Percentiles rank a stretch among this genome's conserved stretches.
Conservation (phyloP, 176 grass and related monocot species). For the Tillandsia fasciculata region DNA sequence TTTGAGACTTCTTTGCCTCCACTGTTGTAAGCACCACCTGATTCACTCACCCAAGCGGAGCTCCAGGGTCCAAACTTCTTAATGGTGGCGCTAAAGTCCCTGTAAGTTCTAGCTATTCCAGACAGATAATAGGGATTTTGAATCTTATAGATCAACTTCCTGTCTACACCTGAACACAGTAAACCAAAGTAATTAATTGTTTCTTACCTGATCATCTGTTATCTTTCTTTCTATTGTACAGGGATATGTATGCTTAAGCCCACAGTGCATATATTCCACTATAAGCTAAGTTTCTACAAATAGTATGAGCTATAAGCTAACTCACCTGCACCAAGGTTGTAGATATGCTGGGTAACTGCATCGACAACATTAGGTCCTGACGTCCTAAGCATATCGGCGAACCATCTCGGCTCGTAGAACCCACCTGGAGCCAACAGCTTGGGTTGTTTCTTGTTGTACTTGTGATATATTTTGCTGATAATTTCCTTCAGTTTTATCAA, state of each 20-base stretch:
- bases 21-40: conserved; percentile 55
- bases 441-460: conserved; percentile 1
- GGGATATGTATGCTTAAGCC: too few relatives aligned
- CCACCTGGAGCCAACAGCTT: conserved; percentile 42
- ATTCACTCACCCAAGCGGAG: conserved; percentile 47
- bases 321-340: conserved; percentile 53
- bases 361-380: conserved; percentile 43
- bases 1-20: conserved; percentile 44
- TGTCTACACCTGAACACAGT: conserved; percentile 33
- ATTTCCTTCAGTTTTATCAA: conserved; percentile 22
- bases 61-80: conserved; percentile 40
- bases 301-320: too few relatives aligned
- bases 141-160: conserved; percentile 25
- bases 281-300: too few relatives aligned
- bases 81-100: conserved; percentile 21
- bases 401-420: conserved; percentile 47
- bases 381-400: conserved; percentile 36
- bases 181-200: not conserved
- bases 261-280: too few relatives aligned
- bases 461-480: not conserved
- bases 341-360: conserved; percentile 52
- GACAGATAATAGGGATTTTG: conserved; percentile 36
- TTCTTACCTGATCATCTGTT: too few relatives aligned
- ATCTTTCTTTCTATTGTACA: too few relatives aligned
- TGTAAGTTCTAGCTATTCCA: conserved; percentile 21